These are phyloP conservation scores for Wallemia ichthyophaga DNA, from an alignment of 1,284 basidiomycete species.

Conservation along the genomic window DNA sequence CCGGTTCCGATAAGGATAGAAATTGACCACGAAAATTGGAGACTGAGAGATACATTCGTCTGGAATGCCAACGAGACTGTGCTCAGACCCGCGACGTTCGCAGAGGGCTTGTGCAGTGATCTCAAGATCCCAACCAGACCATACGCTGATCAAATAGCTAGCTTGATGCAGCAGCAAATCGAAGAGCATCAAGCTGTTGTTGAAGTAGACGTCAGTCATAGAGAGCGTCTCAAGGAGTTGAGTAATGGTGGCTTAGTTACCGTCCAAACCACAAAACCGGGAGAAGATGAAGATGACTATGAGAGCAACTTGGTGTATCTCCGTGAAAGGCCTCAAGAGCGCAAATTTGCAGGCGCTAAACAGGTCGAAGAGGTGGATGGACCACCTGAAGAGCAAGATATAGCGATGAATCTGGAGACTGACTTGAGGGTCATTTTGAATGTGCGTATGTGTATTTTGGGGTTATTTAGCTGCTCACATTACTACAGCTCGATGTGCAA, in stretches of 20 bases:
- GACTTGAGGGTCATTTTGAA: neutral
- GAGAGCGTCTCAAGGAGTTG: conserved; percentile 10
- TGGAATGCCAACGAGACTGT: conserved; percentile 59
- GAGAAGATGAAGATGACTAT: conserved; percentile 2
- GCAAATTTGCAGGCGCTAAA: neutral
- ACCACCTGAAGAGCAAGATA: conserved; percentile 32
- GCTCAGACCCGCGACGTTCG: conserved; percentile 55
- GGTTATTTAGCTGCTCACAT: conserved; percentile 5
- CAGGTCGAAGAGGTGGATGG: conserved; percentile 30
- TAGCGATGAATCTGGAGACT: neutral
- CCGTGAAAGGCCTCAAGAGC: conserved; percentile 4
- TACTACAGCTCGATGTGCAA: conserved; percentile 71
- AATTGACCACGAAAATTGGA: conserved; percentile 65
- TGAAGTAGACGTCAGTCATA: conserved; percentile 23
- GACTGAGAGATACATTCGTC: conserved; percentile 81
- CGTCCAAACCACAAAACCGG: conserved; percentile 11
- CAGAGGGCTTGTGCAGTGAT: conserved; percentile 57
- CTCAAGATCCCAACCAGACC: conserved; percentile 37
- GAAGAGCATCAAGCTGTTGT: conserved; percentile 60
- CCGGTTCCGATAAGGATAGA: conserved; percentile 81
- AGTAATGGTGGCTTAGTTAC: conserved; percentile 8
- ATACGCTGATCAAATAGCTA: conserved; percentile 47
- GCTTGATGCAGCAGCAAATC: conserved; percentile 61
- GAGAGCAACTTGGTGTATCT: conserved; percentile 4
- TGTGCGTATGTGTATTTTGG: neutral